These are phyloP conservation scores for Suillus weaverae DNA, from an alignment of 768 basidiomycete species.

Conservation along the genomic window DNA sequence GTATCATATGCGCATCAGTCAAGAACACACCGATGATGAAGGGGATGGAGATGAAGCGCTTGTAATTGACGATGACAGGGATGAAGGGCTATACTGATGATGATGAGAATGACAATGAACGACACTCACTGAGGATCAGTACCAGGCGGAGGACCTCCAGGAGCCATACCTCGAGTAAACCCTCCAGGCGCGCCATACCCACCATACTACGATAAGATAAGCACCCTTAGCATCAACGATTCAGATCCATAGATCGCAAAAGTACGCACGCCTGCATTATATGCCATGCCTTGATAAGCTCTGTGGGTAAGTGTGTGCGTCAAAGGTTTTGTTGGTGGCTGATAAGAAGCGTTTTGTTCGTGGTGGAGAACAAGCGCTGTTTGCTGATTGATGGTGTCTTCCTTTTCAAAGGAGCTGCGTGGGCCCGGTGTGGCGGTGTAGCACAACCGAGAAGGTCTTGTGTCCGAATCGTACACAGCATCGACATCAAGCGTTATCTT, in stretches of 20 bases:
- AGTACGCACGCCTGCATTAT: neutral
- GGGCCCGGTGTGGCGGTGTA: neutral
- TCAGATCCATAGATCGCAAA: neutral
- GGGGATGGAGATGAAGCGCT: neutral
- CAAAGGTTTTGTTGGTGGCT: neutral
- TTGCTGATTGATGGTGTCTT: neutral
- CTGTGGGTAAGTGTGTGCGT: neutral
- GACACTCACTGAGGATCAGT: conserved; percentile 71
- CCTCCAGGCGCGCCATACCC: conserved; percentile 23
- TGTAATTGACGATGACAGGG: neutral
- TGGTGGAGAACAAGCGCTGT: neutral
- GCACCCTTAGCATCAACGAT: neutral
- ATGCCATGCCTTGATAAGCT: conserved; percentile 5
- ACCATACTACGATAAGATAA: neutral
- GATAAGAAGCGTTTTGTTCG: neutral
- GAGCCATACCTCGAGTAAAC: conserved; percentile 6
- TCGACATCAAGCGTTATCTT: neutral
- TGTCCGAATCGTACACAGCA: neutral
- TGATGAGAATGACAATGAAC: neutral
- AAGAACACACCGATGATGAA: neutral
- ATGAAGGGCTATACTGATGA: neutral
- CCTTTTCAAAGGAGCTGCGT: neutral
- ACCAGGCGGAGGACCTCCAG: conserved; percentile 41
- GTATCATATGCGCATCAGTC: neutral
- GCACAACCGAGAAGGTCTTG: neutral